Evolutionary conservation across 306 rosid genomes (phyloP).

Genomic region (Luffa acutangula): DNA sequence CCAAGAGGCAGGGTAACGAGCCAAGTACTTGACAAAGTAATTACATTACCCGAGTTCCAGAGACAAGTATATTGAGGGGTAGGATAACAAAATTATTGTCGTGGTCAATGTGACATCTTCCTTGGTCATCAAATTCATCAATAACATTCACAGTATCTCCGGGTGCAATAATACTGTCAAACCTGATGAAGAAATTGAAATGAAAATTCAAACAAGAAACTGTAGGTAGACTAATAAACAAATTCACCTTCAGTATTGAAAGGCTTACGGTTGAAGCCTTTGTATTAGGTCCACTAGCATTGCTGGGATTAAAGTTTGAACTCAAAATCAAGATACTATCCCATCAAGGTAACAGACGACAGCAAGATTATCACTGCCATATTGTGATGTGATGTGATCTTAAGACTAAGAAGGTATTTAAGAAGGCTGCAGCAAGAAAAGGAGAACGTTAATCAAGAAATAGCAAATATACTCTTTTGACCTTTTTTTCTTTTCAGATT

Average conservation of each 20-base stretch:
- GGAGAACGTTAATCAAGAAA: background rate
- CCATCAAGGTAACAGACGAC: background rate
- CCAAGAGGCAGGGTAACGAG: background rate
- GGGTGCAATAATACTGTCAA: constrained; percentile 57
- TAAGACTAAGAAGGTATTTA: background rate
- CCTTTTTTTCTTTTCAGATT: background rate
- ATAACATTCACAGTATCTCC: constrained; percentile 83
- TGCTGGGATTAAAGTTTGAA: background rate
- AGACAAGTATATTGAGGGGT: constrained; percentile 64
- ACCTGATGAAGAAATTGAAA: constrained; percentile 34
- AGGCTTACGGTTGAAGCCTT: background rate
- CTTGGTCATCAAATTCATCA: constrained; percentile 66
- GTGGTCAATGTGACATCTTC: constrained; percentile 54
- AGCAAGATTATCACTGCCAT: background rate
- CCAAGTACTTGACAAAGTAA: background rate
- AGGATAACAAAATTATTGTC: constrained; percentile 60
- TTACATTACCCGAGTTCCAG: constrained; percentile 79
- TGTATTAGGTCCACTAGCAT: background rate
- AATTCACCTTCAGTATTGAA: background rate
- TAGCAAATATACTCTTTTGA: background rate
- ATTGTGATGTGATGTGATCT: background rate
- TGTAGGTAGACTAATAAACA: background rate
- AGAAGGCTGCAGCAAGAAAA: background rate
- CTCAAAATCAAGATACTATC: background rate
- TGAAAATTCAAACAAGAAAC: background rate